Evolutionary conservation across 768 basidiomycete species (phyloP).

Genomic region (Russula griseocarnosa): DNA sequence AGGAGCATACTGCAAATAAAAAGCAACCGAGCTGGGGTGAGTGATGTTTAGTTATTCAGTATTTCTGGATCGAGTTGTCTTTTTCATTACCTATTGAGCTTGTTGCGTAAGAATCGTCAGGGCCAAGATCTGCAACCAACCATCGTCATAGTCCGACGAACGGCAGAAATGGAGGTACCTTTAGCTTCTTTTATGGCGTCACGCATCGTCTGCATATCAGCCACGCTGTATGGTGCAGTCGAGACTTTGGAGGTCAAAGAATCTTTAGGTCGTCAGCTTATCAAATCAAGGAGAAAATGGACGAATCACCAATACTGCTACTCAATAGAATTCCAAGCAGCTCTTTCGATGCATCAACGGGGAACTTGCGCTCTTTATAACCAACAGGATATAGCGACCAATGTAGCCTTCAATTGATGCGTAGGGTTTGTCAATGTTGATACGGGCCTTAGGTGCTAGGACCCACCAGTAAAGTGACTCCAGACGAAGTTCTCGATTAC

Average conservation of each 20-base stretch:
- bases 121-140: not conserved
- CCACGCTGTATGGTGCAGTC: constrained; percentile 12
- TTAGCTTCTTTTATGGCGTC: constrained; percentile 8
- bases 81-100: constrained; percentile 12
- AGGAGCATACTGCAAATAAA: constrained; percentile 10
- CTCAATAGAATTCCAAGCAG: constrained; percentile 7
- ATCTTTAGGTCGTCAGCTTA: constrained; percentile 2
- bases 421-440: not conserved
- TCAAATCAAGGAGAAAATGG: not conserved
- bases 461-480: constrained; percentile 19
- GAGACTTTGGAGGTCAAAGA: constrained; percentile 15
- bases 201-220: constrained; percentile 13
- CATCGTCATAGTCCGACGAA: not conserved
- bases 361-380: not conserved
- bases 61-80: not conserved
- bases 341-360: not conserved
- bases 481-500: constrained; percentile 6
- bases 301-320: constrained; percentile 10
- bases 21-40: constrained; percentile 10
- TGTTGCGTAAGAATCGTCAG: constrained; percentile 6
- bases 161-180: not conserved
- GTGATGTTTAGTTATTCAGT: not conserved
- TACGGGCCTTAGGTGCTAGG: no score
- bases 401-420: constrained; percentile 3
- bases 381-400: constrained; percentile 23